Percentiles rank a stretch among this genome's conserved stretches.
Evolutionary conservation across 2,329 filamentous ascomycete species (phyloP).

Genomic region (Phoma herbarum): DNA sequence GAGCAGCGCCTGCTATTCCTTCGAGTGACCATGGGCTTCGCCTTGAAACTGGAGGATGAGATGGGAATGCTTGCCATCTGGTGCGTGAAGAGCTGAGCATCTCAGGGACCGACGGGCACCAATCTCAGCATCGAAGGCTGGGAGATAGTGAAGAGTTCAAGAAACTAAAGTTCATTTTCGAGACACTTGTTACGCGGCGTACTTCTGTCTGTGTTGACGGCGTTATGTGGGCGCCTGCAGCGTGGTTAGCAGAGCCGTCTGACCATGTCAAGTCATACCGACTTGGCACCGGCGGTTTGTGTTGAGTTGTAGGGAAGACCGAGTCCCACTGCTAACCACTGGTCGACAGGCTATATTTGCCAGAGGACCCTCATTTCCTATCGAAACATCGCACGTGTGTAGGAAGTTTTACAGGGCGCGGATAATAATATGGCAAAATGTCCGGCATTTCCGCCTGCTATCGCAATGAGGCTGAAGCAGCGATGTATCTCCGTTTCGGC

Average conservation of each 20-base stretch:
- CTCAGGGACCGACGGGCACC: neutral
- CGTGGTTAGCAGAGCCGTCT: neutral
- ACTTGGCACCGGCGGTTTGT: constrained; percentile 12
- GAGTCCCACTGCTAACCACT: constrained; percentile 10
- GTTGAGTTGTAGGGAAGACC: constrained; percentile 14
- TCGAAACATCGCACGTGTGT: constrained; percentile 10
- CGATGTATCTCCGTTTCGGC: constrained; percentile 32
- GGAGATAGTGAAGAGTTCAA: neutral
- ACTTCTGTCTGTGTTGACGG: neutral
- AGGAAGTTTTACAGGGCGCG: constrained; percentile 17
- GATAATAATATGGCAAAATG: constrained; percentile 21
- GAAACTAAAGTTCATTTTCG: neutral
- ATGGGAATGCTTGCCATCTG: constrained; percentile 45
- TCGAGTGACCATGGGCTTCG: constrained; percentile 64
- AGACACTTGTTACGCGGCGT: neutral
- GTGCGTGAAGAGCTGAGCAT: constrained; percentile 37
- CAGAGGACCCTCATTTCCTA: constrained; percentile 2
- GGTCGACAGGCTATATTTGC: constrained; percentile 3
- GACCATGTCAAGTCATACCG: constrained; percentile 7
- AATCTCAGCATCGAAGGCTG: neutral
- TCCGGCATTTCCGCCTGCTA: constrained; percentile 16
- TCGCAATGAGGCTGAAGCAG: constrained; percentile 22
- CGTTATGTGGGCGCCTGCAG: neutral
- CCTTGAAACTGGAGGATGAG: constrained; percentile 56
- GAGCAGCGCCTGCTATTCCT: constrained; percentile 63